Conservation (phyloP, 176 grass and related monocot genomes). For the Poa pratensis region DNA sequence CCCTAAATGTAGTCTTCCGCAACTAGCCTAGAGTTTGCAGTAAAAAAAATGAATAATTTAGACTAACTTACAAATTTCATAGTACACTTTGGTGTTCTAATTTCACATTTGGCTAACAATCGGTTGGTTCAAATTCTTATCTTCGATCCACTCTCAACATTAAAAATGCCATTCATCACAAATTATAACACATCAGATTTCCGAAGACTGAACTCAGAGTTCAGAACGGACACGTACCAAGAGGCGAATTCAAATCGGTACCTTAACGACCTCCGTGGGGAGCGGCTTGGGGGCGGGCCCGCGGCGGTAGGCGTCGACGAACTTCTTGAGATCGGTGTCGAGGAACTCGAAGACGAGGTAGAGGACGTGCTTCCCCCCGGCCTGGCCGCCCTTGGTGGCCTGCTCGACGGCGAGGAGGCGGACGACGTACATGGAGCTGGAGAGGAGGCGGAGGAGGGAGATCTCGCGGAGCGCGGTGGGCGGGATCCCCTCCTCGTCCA, state of each 20-base stretch:
- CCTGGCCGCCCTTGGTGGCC: slow-evolving; percentile 58
- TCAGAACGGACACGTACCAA: neutral
- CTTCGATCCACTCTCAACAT: neutral
- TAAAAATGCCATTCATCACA: neutral
- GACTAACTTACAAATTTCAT: neutral
- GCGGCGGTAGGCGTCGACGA: slow-evolving; percentile 63
- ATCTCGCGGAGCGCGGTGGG: slow-evolving; percentile 88
- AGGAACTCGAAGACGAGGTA: slow-evolving; percentile 97
- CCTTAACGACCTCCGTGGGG: slow-evolving; percentile 66
- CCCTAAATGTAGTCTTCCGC: neutral
- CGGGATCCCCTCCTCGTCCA: slow-evolving; percentile 98
- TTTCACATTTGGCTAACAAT: neutral
- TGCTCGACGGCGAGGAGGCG: slow-evolving; percentile 84
- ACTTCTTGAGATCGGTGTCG: slow-evolving; percentile 93
- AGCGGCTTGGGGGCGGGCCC: slow-evolving; percentile 59
- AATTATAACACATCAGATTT: neutral
- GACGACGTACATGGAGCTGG: slow-evolving; percentile 89
- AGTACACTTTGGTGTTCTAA: neutral
- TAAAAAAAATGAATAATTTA: neutral
- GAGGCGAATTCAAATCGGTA: neutral
- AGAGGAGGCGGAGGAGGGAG: slow-evolving; percentile 89
- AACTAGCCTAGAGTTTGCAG: neutral
- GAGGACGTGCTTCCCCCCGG: slow-evolving; percentile 57
- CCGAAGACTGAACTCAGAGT: neutral
- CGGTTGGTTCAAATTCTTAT: neutral